Evolutionary conservation across 139 green algal species (phyloP).

Genomic region (Chloropicon primus): DNA sequence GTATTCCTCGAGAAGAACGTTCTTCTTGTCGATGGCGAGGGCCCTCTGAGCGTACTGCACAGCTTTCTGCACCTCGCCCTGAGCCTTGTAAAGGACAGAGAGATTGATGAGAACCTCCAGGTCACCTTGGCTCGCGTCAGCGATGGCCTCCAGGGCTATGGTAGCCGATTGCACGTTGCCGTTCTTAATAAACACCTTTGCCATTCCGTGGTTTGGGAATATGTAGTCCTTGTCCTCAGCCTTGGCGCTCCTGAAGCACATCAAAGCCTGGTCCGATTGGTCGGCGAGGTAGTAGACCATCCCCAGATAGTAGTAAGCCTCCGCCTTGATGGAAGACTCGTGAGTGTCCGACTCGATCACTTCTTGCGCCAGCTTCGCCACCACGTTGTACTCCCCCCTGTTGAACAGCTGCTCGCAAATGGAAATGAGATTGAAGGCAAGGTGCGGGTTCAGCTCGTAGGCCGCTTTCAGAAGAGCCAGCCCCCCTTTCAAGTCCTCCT

Average conservation of each 20-base stretch:
- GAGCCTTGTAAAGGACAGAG: not conserved
- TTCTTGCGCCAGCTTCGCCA: not conserved
- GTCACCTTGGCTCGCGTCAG: not conserved
- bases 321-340: not conserved
- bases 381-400: not conserved
- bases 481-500: not conserved
- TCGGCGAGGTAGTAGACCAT: not conserved
- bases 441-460: not conserved
- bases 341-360: not conserved
- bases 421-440: not conserved
- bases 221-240: not conserved
- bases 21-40: not conserved
- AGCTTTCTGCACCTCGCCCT: not conserved
- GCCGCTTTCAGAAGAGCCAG: not conserved
- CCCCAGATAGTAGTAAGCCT: not conserved
- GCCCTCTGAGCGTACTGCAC: not conserved
- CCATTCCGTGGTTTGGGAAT: not conserved
- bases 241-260: not conserved
- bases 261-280: not conserved
- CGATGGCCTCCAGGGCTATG: not conserved
- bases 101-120: not conserved
- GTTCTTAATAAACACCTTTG: not conserved
- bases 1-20: not conserved
- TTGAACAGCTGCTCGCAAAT: not conserved
- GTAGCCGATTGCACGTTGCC: not conserved